These are phyloP conservation scores for Podila horticola DNA, from an alignment of 192 early-diverging fungal species.

Conservation along the genomic window DNA sequence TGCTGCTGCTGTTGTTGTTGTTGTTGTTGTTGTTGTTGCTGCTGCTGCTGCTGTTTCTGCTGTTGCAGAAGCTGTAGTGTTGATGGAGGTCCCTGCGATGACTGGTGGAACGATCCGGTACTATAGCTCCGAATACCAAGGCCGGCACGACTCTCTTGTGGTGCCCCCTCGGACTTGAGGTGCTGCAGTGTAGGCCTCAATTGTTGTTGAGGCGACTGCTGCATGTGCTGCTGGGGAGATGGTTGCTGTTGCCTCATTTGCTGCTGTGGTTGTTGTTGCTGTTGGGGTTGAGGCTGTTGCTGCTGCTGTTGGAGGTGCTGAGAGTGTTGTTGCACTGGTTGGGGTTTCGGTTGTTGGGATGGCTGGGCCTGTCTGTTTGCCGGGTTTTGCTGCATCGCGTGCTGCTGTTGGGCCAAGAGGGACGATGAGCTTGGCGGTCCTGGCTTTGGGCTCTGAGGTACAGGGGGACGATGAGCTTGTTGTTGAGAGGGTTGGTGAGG, in stretches of 20 bases:
- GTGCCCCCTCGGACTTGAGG: neutral
- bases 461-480: neutral
- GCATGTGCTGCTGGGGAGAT: constrained; percentile 1
- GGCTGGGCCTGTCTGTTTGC: neutral
- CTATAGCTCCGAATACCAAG: neutral
- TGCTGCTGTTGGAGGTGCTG: constrained; percentile 6
- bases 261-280: constrained; percentile 1
- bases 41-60: neutral
- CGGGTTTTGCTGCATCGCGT: neutral
- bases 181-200: neutral
- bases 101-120: neutral
- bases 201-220: constrained; percentile 3
- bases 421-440: neutral
- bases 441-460: neutral
- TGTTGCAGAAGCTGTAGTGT: constrained; percentile 1
- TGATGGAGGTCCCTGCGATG: neutral
- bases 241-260: neutral
- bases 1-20: neutral
- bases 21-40: neutral
- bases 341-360: neutral
- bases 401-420: neutral
- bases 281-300: constrained; percentile 9
- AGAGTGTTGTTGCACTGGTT: constrained; percentile 6
- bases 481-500: neutral
- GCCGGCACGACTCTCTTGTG: neutral